Percentiles rank a stretch among this genome's conserved stretches.
Evolutionary conservation across 371 early-diverging fungal species (phyloP).

Genomic region (Batkoa obscura): DNA sequence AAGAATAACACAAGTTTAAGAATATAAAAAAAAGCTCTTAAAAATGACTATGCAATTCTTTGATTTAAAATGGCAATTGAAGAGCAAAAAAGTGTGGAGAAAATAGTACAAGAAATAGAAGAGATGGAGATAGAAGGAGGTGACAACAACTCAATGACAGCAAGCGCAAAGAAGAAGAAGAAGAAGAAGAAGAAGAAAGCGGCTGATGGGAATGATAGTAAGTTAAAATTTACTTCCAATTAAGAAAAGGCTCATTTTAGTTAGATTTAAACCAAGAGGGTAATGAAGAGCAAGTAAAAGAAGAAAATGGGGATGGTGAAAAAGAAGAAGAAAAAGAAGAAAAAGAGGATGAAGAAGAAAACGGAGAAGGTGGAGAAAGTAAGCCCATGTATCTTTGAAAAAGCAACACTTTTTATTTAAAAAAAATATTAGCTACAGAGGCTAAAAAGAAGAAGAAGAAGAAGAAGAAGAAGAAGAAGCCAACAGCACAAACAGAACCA

Average conservation of each 20-base stretch:
- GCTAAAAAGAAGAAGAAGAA: conserved; percentile 10
- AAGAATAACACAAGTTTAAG: too few species aligned
- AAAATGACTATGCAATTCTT: too few species aligned
- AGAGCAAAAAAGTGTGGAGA: too few species aligned
- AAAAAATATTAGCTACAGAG: neutral
- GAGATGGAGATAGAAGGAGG: neutral
- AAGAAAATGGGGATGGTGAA: conserved; percentile 1
- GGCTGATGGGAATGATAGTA: neutral
- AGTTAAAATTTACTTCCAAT: neutral
- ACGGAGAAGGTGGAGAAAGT: neutral
- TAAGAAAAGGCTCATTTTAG: neutral
- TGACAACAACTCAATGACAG: neutral
- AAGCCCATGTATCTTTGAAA: neutral
- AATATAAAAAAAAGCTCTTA: too few species aligned
- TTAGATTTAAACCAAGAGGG: neutral
- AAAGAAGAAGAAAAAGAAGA: neutral
- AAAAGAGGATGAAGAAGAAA: neutral
- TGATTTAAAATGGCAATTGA: too few species aligned
- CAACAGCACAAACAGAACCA: conserved; percentile 36
- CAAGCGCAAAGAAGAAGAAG: neutral
- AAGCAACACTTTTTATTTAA: neutral
- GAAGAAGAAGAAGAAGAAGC: conserved; percentile 8
- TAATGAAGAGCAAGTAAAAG: neutral
- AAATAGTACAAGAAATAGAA: neutral
- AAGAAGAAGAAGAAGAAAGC: neutral